Evolutionary conservation across 164 flowering plant genomes (phyloP).

Genomic region (Vitis cinerea): DNA sequence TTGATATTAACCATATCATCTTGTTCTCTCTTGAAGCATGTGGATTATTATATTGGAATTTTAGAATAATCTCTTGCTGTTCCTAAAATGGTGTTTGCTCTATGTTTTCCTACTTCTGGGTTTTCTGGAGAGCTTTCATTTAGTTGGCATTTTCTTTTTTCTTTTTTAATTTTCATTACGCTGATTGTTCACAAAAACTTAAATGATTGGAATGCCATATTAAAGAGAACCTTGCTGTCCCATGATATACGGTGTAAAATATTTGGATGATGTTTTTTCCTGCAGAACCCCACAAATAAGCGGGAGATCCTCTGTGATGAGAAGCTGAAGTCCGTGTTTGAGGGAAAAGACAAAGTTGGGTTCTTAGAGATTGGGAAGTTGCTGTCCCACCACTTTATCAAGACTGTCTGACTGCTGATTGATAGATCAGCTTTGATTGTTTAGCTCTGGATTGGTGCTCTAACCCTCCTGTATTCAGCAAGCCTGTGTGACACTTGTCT

Average conservation of each 20-base stretch:
- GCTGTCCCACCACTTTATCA: conserved; percentile 52
- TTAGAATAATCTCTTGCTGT: not conserved
- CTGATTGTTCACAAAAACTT: not conserved
- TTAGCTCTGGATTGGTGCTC: not conserved
- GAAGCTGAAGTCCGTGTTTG: conserved; percentile 68
- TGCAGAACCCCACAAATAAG: conserved; percentile 65
- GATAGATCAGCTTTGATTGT: not conserved
- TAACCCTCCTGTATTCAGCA: not conserved
- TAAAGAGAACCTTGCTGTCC: not conserved
- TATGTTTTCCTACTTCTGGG: not conserved
- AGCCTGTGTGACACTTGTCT: not conserved
- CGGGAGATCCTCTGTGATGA: conserved; percentile 64
- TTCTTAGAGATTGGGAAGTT: conserved; percentile 56
- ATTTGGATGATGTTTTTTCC: conserved; percentile 4
- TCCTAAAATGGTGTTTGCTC: not conserved
- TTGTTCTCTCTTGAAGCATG: not conserved
- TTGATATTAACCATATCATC: no score
- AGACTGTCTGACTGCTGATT: conserved; percentile 30
- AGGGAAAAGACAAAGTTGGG: conserved; percentile 59
- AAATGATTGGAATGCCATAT: not conserved
- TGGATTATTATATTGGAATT: not conserved
- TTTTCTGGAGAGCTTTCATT: not conserved
- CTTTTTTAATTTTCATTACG: not conserved
- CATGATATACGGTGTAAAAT: not conserved
- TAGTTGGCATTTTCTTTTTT: not conserved